These are phyloP conservation scores for Colletotrichum euphorbiae DNA, from an alignment of 2,329 filamentous ascomycete genomes.

Conservation along the genomic window DNA sequence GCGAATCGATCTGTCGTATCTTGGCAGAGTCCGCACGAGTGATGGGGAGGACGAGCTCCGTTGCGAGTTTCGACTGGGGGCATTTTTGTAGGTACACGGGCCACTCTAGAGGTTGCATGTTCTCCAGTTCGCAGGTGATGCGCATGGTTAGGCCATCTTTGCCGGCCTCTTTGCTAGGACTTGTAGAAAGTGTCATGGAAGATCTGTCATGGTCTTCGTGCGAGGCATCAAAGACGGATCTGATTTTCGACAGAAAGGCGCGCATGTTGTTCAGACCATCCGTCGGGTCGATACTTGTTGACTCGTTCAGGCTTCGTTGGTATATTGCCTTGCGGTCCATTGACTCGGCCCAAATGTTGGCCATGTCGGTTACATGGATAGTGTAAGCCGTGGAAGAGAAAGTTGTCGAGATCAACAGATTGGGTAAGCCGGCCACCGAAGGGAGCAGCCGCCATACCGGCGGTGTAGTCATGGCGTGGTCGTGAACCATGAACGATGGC, in stretches of 20 bases:
- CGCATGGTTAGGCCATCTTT: slow-evolving; percentile 62
- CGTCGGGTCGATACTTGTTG: slow-evolving; percentile 79
- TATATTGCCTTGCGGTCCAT: slow-evolving; percentile 72
- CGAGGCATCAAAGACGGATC: slow-evolving; percentile 61
- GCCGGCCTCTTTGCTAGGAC: slow-evolving; percentile 49
- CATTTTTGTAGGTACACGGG: slow-evolving; percentile 66
- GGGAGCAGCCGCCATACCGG: slow-evolving; percentile 63
- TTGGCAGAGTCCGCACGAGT: slow-evolving; percentile 59
- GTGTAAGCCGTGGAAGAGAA: slow-evolving; percentile 70
- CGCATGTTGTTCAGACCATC: slow-evolving; percentile 75
- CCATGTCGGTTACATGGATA: slow-evolving; percentile 77
- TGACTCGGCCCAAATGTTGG: slow-evolving; percentile 77
- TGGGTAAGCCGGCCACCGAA: slow-evolving; percentile 59
- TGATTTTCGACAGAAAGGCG: slow-evolving; percentile 74
- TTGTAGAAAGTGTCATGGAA: slow-evolving; percentile 56
- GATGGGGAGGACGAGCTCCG: slow-evolving; percentile 64
- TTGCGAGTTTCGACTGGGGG: slow-evolving; percentile 56
- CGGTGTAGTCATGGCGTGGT: slow-evolving; percentile 46
- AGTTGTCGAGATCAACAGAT: slow-evolving; percentile 71
- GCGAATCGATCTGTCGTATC: slow-evolving; percentile 54
- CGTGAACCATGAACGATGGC: not conserved
- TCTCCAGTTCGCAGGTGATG: slow-evolving; percentile 72
- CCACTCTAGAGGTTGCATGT: slow-evolving; percentile 74
- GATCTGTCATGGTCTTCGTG: slow-evolving; percentile 57
- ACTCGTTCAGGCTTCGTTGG: slow-evolving; percentile 69